These are phyloP conservation scores for Ascochyta clinopodiicola DNA, from an alignment of 2,329 filamentous ascomycete species.

Conservation along the genomic window DNA sequence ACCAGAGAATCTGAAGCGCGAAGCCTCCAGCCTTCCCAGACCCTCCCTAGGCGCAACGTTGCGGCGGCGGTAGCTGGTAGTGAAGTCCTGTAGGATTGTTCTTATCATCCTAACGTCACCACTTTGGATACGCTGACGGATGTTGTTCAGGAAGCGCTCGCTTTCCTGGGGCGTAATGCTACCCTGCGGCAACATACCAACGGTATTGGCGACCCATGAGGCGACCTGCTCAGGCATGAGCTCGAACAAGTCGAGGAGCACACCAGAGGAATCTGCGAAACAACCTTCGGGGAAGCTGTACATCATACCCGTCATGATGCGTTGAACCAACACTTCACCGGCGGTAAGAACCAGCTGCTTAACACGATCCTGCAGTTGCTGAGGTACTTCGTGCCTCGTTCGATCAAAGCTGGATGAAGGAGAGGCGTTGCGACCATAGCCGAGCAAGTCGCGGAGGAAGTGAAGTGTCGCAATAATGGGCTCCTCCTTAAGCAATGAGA, in stretches of 20 bases:
- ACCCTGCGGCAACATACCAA: slow-evolving; percentile 82
- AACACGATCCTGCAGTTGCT: slow-evolving; percentile 75
- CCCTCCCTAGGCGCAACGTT: slow-evolving; percentile 96
- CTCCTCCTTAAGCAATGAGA: slow-evolving; percentile 89
- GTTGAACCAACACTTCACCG: slow-evolving; percentile 82
- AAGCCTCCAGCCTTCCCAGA: slow-evolving; percentile 83
- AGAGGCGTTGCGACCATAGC: slow-evolving; percentile 79
- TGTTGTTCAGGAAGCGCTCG: slow-evolving; percentile 78
- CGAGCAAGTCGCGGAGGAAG: slow-evolving; percentile 87
- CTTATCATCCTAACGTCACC: slow-evolving; percentile 80
- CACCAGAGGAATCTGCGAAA: slow-evolving; percentile 91
- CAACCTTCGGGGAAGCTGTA: slow-evolving; percentile 96
- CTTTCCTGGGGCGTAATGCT: slow-evolving; percentile 76
- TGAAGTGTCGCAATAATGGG: slow-evolving; percentile 90
- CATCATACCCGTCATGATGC: slow-evolving; percentile 97
- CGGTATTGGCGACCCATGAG: slow-evolving; percentile 81
- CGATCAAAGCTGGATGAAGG: slow-evolving; percentile 67
- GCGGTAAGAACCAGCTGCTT: slow-evolving; percentile 73
- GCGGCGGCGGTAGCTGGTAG: slow-evolving; percentile 87
- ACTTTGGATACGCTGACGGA: slow-evolving; percentile 75
- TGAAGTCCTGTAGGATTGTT: slow-evolving; percentile 91
- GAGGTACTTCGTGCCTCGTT: slow-evolving; percentile 64
- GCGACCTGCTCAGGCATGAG: slow-evolving; percentile 81
- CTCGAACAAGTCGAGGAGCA: slow-evolving; percentile 89
- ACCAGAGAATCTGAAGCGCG: slow-evolving; percentile 77